Evolutionary conservation across 345 rosid species (phyloP), one percentile per base, ranked within the genome.

Genomic region (Acer campestre): DNA sequence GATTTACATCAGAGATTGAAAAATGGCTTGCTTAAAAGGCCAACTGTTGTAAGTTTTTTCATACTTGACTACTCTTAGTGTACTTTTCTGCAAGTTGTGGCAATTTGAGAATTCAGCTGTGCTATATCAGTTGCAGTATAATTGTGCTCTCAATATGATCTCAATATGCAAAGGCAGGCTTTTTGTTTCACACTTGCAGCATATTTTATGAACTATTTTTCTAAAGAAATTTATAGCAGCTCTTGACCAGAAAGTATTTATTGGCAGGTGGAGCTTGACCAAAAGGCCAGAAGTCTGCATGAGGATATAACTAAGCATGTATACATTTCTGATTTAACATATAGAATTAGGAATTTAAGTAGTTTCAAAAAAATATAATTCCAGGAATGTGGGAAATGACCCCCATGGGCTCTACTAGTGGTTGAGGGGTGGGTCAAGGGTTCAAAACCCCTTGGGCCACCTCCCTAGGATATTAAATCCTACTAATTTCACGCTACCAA

Each of bases 301-400:
- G 87, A 85, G 79, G 84, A 80, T 73, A 80, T 87, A 77, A 90
- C 81, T 10, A 87, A 85, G 62, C 80, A 85, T 67, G 94, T 87
- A 82, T 44, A 88, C 79, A 18, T 51, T 75, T 58, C 61, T 78
- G 25, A 40, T 63, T 71, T 17, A 17, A 51, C 56, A 51, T 51
- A 3, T 0, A n/a, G n/a, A n/a, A n/a, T n/a, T n/a, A n/a, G n/a
- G 56, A 13, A 51, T 51, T 58, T 58, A n/a, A 20, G 62, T 58
- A 58, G 25, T 5, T 58, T 58, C 62, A 51, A 2, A 46, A 44
- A 51, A 13, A 51, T 51, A 12, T n/a, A 58, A 58, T 58, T 58
- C 9, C 61, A 18, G n/a, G 23, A 17, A 17, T 58, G 22, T 58
- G 23, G 23, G n/a, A 58, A 58, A 20, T 58, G 61, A 7, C 61